These are phyloP conservation scores for Ophiocordyceps polyrhachis-furcata DNA, from an alignment of 2,329 filamentous ascomycete species.

Conservation along the genomic window DNA sequence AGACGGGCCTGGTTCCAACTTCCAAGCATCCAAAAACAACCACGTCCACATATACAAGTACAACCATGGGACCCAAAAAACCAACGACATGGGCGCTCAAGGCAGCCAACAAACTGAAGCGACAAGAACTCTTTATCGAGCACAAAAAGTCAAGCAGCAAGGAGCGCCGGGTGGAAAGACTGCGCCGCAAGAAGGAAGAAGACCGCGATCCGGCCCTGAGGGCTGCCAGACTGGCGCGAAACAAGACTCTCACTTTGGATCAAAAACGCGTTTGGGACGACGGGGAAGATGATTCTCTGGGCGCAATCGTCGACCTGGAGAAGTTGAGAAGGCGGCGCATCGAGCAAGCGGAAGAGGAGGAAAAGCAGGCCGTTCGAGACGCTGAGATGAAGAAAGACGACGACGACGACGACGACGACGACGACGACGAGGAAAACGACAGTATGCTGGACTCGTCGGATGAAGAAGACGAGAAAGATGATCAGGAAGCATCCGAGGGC, in stretches of 20 bases:
- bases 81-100: constrained; percentile 20
- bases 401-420: constrained; percentile 34
- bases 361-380: constrained; percentile 25
- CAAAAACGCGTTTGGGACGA: constrained; percentile 84
- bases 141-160: constrained; percentile 62
- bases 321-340: constrained; percentile 38
- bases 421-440: constrained; percentile 47
- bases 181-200: constrained; percentile 69
- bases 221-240: constrained; percentile 53
- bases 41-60: no score
- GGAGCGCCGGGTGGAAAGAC: constrained; percentile 56
- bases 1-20: no score
- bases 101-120: constrained; percentile 58
- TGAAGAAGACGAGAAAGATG: constrained; percentile 34
- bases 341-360: constrained; percentile 31
- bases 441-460: constrained; percentile 62
- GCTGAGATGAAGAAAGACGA: constrained; percentile 19
- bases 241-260: constrained; percentile 67
- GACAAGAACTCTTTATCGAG: constrained; percentile 60
- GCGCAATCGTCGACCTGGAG: constrained; percentile 37
- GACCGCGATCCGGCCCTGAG: constrained; percentile 61
- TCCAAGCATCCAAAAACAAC: not conserved
- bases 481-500: constrained; percentile 27
- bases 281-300: constrained; percentile 40
- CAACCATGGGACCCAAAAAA: constrained; percentile 16